These are phyloP conservation scores for Mycena latifolia DNA, from an alignment of 768 basidiomycete species.

Conservation along the genomic window DNA sequence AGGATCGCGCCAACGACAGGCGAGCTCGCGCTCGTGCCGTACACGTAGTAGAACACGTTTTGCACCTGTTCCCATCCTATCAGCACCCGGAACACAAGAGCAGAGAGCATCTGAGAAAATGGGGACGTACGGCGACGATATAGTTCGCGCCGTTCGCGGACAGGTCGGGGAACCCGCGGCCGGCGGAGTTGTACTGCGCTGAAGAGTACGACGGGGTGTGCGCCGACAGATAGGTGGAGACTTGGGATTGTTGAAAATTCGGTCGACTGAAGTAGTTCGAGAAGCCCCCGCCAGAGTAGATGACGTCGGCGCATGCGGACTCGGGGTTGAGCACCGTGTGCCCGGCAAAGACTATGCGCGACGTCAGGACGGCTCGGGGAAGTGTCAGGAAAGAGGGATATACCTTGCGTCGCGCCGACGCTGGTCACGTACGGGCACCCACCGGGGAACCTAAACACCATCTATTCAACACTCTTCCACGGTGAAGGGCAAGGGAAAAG, in stretches of 20 bases:
- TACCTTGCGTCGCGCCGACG: conserved; percentile 59
- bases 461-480: too few species aligned
- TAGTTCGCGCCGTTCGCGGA: conserved; percentile 58
- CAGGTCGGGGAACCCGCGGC: conserved; percentile 59
- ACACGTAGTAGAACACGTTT: conserved; percentile 50
- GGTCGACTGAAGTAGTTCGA: background rate
- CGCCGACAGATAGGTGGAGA: conserved; percentile 48
- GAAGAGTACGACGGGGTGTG: conserved; percentile 40
- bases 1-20: conserved; percentile 58
- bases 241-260: conserved; percentile 48
- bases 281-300: conserved; percentile 50
- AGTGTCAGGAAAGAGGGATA: background rate
- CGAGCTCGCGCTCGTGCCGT: conserved; percentile 61
- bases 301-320: conserved; percentile 48
- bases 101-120: background rate
- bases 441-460: background rate
- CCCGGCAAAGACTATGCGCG: background rate
- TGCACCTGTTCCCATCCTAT: conserved; percentile 39
- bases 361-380: background rate
- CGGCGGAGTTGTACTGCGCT: conserved; percentile 46
- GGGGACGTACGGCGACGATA: conserved; percentile 49
- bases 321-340: conserved; percentile 45
- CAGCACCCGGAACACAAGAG: too few species aligned
- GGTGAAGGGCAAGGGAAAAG: too few species aligned
- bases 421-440: conserved; percentile 58